Conservation (phyloP, 1,284 basidiomycete species). For the Fomitopsis pinicola region DNA sequence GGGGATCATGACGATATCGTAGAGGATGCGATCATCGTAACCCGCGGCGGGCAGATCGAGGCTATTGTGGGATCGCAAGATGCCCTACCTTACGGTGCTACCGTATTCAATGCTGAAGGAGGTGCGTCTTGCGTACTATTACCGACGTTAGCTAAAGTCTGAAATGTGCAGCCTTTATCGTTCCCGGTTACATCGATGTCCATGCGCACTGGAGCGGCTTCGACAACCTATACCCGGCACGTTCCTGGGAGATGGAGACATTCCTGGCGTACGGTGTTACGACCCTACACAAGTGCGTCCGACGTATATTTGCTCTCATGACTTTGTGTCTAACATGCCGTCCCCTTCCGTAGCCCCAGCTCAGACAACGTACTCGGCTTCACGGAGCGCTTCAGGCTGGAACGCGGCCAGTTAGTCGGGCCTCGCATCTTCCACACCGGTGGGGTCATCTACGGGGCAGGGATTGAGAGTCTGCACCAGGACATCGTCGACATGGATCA, state of each 20-base stretch:
- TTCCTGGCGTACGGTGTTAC: conserved; percentile 78
- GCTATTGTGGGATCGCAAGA: conserved; percentile 39
- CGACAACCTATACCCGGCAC: conserved; percentile 46
- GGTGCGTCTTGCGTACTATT: conserved; percentile 35
- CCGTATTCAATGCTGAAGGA: conserved; percentile 53
- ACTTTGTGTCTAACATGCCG: not conserved
- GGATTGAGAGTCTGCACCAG: conserved; percentile 45
- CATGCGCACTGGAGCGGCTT: conserved; percentile 71
- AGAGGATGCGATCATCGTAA: conserved; percentile 43
- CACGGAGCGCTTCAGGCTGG: conserved; percentile 59
- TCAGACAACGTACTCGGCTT: conserved; percentile 56
- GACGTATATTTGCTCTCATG: conserved; percentile 1
- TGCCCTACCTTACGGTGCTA: conserved; percentile 40
- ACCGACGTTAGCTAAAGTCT: not conserved
- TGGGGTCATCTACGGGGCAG: conserved; percentile 62
- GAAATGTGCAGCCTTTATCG: conserved; percentile 44
- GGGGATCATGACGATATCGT: conserved; percentile 44
- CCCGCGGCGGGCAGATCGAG: conserved; percentile 52
- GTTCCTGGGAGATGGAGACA: conserved; percentile 69
- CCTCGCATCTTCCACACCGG: conserved; percentile 70
- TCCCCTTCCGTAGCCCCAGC: conserved; percentile 45
- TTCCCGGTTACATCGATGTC: conserved; percentile 71
- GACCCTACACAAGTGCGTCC: conserved; percentile 67
- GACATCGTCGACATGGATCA: conserved; percentile 58
- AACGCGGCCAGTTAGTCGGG: conserved; percentile 62